Conservation (phyloP, 441 rosid genomes). For the Pelargonium australe region DNA sequence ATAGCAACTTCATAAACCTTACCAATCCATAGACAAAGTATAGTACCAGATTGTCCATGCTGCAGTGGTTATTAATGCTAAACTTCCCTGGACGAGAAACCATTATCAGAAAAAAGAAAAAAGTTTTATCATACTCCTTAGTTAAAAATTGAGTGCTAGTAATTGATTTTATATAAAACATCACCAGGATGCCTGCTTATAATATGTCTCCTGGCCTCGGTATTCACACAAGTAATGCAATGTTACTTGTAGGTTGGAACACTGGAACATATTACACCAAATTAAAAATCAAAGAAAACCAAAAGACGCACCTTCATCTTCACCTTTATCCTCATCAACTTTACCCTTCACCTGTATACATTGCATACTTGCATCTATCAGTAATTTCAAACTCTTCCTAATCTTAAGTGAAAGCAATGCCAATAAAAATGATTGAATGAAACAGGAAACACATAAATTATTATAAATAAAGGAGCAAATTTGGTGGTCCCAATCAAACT, state of each 20-base stretch:
- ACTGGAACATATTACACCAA: neutral
- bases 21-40: slow-evolving; percentile 6
- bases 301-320: slow-evolving; percentile 28
- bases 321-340: slow-evolving; percentile 18
- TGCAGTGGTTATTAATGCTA: slow-evolving; percentile 12
- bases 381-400: neutral
- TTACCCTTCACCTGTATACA: slow-evolving; percentile 29
- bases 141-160: neutral
- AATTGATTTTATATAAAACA: no score
- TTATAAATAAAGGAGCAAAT: no score
- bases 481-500: slow-evolving; percentile 3
- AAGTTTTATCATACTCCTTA: neutral
- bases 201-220: no score
- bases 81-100: slow-evolving; percentile 25
- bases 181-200: no score
- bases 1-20: slow-evolving; percentile 4
- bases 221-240: no score
- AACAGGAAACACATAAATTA: neutral
- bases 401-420: neutral
- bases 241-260: no score
- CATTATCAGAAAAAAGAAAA: slow-evolving; percentile 12
- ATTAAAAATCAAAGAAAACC: neutral
- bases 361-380: neutral
- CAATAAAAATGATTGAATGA: neutral
- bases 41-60: slow-evolving; percentile 25